Base-by-base conservation (phyloP, 2,329 filamentous ascomycete species). In the Arthroderma sp. region DNA sequence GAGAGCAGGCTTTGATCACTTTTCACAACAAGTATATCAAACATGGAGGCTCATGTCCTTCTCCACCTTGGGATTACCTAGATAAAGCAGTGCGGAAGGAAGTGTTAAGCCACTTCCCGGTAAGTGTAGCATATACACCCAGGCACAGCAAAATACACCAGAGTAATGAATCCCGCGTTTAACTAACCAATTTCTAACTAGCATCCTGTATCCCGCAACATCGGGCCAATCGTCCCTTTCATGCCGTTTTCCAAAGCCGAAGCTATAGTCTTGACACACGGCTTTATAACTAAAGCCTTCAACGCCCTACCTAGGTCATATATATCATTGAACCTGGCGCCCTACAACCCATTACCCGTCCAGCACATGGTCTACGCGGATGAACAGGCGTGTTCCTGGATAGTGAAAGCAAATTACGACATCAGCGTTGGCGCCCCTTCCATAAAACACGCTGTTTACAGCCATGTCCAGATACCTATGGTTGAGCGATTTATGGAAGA, bases 141-240 rank as follows among this genome's bases (percentile, higher is more conserved):
- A 22, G 15, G 15, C 15, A 22, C 15, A 22, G 15, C 15, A 22
- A 2, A 34, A 34, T 8, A 9, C 2, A 11, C 2, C 32, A 34
- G 32, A 34, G 8, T 4, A 3, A 7, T 31, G n/a, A 29, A 40
- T 40, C 15, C 6, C 22, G 15, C 15, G 15, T 22, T 22, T 22
- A 22, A 22, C 15, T 22, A 22, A 22, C 15, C 15, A 22, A 22
- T 22, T 3, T 22, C 15, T 22, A 22, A 22, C 15, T 22, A 22
- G 15, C 15, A 3, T 22, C 15, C 15, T 22, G 15, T 22, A 22
- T 22, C 66, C 1, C 62, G 67, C 4, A 62, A 68, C 1, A 62
- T 73, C 8, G 62, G 59, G 0, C 55, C 53, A 5, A 59, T 70
- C 39, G 50, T 70, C 6, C 68, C 67, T 0, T 70, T 70, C 53